phyloP scores from a whole-genome alignment of 495 filamentous ascomycete genomes.

The Neurospora tetrasperma region DNA sequence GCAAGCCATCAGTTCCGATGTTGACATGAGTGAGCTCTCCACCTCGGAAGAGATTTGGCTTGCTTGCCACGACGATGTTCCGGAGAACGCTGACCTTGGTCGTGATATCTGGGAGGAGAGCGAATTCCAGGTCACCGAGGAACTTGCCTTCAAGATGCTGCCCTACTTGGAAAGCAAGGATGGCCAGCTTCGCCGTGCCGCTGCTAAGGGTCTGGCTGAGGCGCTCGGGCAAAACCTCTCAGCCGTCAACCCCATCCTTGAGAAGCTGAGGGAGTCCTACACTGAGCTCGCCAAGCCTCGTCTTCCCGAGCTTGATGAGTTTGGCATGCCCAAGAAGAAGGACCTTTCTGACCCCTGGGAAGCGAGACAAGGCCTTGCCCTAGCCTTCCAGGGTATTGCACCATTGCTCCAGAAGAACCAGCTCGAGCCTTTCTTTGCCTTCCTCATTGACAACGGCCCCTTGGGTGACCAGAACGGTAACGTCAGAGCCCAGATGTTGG shows the following conservation, averaged over 20 bases:
- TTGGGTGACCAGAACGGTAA: constrained; percentile 65
- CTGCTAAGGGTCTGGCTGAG: constrained; percentile 71
- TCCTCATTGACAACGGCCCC: constrained; percentile 75
- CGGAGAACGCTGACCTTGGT: constrained; percentile 78
- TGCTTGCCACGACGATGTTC: constrained; percentile 77
- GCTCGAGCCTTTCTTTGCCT: constrained; percentile 67
- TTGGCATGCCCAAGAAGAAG: constrained; percentile 81
- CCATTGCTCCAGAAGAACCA: constrained; percentile 53
- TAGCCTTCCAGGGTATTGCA: constrained; percentile 75
- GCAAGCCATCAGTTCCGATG: constrained; percentile 82
- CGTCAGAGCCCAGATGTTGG: constrained; percentile 86
- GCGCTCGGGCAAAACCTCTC: constrained; percentile 47
- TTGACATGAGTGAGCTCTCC: constrained; percentile 76
- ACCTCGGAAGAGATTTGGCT: constrained; percentile 92
- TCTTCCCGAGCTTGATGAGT: constrained; percentile 74
- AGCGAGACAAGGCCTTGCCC: constrained; percentile 71
- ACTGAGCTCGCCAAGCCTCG: constrained; percentile 67
- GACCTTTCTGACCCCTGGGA: constrained; percentile 86
- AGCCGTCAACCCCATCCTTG: constrained; percentile 40
- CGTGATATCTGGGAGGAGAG: constrained; percentile 92
- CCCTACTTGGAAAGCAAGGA: constrained; percentile 73
- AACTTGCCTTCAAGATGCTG: constrained; percentile 53
- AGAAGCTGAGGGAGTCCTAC: constrained; percentile 58
- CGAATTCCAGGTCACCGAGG: constrained; percentile 55
- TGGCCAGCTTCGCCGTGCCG: constrained; percentile 68